A percentile compares a stretch with the other conserved stretches of the same genome.
phyloP scores from a whole-genome alignment of 2,329 filamentous ascomycete genomes.

The Emmonsiellopsis sp. region DNA sequence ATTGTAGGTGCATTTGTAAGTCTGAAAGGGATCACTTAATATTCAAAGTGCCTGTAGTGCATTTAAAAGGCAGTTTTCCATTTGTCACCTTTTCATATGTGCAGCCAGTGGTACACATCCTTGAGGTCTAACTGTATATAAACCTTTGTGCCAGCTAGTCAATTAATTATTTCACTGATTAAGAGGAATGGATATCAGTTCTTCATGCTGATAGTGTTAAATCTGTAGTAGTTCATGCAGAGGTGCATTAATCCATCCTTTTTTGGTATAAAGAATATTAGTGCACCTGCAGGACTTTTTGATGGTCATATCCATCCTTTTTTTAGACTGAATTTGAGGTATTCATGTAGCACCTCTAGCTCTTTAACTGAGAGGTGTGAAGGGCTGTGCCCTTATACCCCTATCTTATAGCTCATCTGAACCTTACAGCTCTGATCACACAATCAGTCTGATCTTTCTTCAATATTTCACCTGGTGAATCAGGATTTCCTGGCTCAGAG shows the following conservation, averaged over 20 bases:
- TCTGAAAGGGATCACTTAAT: background rate
- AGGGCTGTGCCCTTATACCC: too few species aligned
- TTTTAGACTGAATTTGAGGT: background rate
- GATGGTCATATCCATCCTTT: background rate
- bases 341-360: background rate
- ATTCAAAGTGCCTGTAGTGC: background rate
- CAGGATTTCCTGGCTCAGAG: too few species aligned
- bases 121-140: slow-evolving; percentile 19
- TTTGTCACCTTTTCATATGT: slow-evolving; percentile 5
- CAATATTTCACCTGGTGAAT: too few species aligned
- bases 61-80: background rate
- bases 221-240: slow-evolving; percentile 17
- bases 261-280: background rate
- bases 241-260: slow-evolving; percentile 11
- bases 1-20: background rate
- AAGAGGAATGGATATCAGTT: slow-evolving; percentile 18
- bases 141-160: slow-evolving; percentile 10
- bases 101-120: slow-evolving; percentile 14
- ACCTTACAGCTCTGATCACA: too few species aligned
- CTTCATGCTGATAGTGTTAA: slow-evolving; percentile 20
- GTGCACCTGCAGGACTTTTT: background rate
- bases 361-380: background rate
- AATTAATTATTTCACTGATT: slow-evolving; percentile 16
- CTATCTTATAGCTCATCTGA: too few species aligned
- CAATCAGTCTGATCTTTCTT: too few species aligned